Evolutionary conservation across 1,284 basidiomycete species (phyloP), one percentile per base, ranked within the genome.

Genomic region (Pseudozyma sp.): DNA sequence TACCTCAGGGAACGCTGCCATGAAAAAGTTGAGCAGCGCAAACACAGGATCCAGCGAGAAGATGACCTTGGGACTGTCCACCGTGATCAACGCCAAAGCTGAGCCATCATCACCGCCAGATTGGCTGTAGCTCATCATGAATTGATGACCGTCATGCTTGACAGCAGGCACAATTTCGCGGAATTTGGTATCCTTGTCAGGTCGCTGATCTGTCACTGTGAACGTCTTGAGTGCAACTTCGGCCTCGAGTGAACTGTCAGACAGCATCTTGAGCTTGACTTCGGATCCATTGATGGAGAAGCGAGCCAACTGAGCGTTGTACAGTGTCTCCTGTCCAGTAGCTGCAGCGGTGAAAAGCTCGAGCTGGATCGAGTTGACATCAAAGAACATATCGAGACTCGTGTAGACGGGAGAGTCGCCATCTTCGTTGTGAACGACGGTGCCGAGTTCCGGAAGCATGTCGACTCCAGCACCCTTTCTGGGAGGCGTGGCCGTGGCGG

Each of bases 111-210:
- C 69, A 2, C 90, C 89, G 25, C 86, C 84, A 8, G 93, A 89
- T 76, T 89, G 89, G 4, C 93, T 92, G 85, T 93, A 98, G 61
- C 95, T 89, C 49, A 98, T 86, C 93, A 97, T 97, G 82, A 99
- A 92, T 71, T 96, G 97, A 78, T 97, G 94, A 35, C 94, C 90
- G 72, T 92, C 90, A 82, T 97, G 93, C 69, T 91, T 89, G 35
- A 93, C 92, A 13, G 94, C 91, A 1, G 97, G 97, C 67, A 99
- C 93, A 65, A 99, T 95, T 84, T 99, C 96, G 51, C 96, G 89
- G 87, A 96, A 98, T 80, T 90, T 92, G 18, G 93, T 92, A 16
- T 82, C 82, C 60, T 88, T 88, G 8, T 93, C 93, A 0, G 92
- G 89, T 51, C 92, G 89, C 5, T 92, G 98, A 83, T 96, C 97